Evolutionary conservation across 2,329 filamentous ascomycete genomes (phyloP).

Genomic region (Fusarium irregulare): DNA sequence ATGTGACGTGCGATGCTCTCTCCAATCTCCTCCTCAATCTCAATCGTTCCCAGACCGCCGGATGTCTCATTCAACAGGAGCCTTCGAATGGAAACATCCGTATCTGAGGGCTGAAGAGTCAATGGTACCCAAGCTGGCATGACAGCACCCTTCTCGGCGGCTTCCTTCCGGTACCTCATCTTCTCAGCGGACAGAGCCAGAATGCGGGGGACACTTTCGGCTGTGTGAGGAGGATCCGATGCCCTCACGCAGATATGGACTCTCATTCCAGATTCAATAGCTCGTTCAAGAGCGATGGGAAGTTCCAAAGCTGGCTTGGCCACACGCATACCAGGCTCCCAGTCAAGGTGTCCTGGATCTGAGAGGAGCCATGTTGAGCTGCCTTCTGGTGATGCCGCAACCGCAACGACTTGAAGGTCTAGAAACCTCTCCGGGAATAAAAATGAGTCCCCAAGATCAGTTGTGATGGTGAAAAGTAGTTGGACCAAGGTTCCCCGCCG

Average conservation of each 20-base stretch:
- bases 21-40: constrained; percentile 67
- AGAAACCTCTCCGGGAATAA: constrained; percentile 59
- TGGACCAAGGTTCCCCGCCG: constrained; percentile 49
- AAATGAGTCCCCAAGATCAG: constrained; percentile 67
- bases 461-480: constrained; percentile 66
- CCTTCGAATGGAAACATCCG: constrained; percentile 47
- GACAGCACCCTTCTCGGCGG: constrained; percentile 52
- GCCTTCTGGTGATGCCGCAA: constrained; percentile 38
- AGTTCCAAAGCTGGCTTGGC: constrained; percentile 51
- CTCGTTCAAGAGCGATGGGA: constrained; percentile 44
- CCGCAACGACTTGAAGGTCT: constrained; percentile 54
- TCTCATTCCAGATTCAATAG: constrained; percentile 39
- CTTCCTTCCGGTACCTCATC: constrained; percentile 33
- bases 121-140: constrained; percentile 58
- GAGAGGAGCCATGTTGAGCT: constrained; percentile 43
- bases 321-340: constrained; percentile 54
- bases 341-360: constrained; percentile 45
- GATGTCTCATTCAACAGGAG: constrained; percentile 44
- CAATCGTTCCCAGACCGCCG: constrained; percentile 47
- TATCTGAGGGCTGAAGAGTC: constrained; percentile 35
- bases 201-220: constrained; percentile 46
- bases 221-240: constrained; percentile 41
- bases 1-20: constrained; percentile 70
- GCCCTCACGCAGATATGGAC: constrained; percentile 48
- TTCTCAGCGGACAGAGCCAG: constrained; percentile 37